These are phyloP conservation scores for Lumnitzera littorea DNA, from an alignment of 345 rosid species.

Conservation along the genomic window DNA sequence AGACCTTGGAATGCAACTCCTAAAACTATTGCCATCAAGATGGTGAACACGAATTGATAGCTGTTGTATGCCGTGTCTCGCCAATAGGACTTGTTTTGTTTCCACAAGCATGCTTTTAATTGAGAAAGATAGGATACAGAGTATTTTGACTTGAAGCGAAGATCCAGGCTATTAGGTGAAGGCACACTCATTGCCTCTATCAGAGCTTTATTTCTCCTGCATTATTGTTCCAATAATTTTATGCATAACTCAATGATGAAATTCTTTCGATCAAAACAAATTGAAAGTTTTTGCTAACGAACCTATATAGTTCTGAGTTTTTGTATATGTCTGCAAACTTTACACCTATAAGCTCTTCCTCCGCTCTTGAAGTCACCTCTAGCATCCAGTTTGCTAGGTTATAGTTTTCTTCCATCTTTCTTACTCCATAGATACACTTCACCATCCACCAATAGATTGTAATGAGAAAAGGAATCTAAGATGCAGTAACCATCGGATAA, in stretches of 20 bases:
- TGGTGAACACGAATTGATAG: conserved; percentile 22
- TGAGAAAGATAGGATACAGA: conserved; percentile 34
- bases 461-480: neutral
- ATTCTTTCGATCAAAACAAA: neutral
- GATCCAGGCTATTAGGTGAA: conserved; percentile 25
- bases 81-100: conserved; percentile 45
- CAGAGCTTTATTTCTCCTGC: conserved; percentile 28
- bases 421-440: conserved; percentile 11
- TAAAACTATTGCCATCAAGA: conserved; percentile 24
- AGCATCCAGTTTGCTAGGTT: conserved; percentile 11
- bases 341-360: conserved; percentile 11
- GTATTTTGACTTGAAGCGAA: conserved; percentile 37
- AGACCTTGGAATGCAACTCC: conserved; percentile 36
- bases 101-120: conserved; percentile 48
- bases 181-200: conserved; percentile 31
- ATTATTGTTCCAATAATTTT: neutral
- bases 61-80: conserved; percentile 37
- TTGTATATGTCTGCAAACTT: conserved; percentile 4
- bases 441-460: neutral
- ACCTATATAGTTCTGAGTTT: conserved; percentile 12
- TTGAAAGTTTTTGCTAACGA: neutral
- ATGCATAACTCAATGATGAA: neutral
- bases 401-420: conserved; percentile 1
- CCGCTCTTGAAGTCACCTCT: conserved; percentile 8
- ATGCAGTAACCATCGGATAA: neutral